Conservation (phyloP, 495 filamentous ascomycete species). For the Penicilliopsis zonata region DNA sequence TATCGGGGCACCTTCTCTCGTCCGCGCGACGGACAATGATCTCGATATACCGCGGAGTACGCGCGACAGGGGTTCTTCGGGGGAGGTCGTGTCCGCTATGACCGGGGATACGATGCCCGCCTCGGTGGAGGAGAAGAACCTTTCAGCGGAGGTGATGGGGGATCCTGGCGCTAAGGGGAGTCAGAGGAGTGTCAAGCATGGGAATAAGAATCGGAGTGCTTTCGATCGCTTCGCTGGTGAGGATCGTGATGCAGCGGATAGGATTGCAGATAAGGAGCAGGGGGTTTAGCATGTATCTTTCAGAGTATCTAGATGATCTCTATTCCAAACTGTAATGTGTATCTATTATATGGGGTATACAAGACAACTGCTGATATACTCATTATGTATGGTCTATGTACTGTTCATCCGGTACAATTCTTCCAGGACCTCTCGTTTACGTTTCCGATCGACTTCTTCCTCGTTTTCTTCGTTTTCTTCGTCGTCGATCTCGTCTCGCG, state of each 20-base stretch:
- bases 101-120: conserved; percentile 36
- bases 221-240: conserved; percentile 24
- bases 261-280: too few species aligned
- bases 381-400: too few species aligned
- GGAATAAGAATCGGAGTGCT: conserved; percentile 23
- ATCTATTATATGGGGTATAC: too few species aligned
- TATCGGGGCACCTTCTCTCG: conserved; percentile 19
- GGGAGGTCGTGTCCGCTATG: conserved; percentile 39
- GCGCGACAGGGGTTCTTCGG: conserved; percentile 30
- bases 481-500: conserved; percentile 41
- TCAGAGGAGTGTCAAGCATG: conserved; percentile 31
- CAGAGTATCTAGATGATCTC: too few species aligned
- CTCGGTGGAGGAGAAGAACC: conserved; percentile 33
- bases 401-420: conserved; percentile 37
- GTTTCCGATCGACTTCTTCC: conserved; percentile 30
- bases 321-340: too few species aligned
- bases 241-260: conserved; percentile 10
- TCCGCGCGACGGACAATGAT: conserved; percentile 38
- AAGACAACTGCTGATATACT: too few species aligned
- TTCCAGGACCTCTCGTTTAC: conserved; percentile 37
- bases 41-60: conserved; percentile 38
- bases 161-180: conserved; percentile 22
- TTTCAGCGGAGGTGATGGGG: conserved; percentile 20
- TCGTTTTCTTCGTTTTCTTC: conserved; percentile 31
- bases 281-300: too few species aligned